These are phyloP conservation scores for Irpex rosettiformis DNA, from an alignment of 1,284 basidiomycete genomes.

Conservation along the genomic window DNA sequence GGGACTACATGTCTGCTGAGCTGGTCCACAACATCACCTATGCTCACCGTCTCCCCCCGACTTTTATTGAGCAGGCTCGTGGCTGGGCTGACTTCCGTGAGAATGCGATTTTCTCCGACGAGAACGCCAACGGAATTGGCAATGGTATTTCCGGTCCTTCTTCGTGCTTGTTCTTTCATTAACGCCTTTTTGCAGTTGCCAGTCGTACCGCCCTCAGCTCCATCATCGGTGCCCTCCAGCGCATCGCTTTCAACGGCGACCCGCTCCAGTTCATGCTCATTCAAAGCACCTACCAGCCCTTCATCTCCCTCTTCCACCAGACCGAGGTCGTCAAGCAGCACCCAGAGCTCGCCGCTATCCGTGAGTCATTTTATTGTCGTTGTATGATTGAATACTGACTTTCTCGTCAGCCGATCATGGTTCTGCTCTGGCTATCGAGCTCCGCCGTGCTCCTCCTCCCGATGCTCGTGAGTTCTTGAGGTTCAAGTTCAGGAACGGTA, in stretches of 20 bases:
- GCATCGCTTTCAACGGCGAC: slow-evolving; percentile 74
- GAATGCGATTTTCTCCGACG: slow-evolving; percentile 68
- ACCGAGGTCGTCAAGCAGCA: slow-evolving; percentile 55
- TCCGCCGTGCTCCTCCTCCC: slow-evolving; percentile 69
- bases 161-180: not conserved
- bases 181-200: slow-evolving; percentile 49
- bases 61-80: slow-evolving; percentile 65
- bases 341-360: slow-evolving; percentile 61
- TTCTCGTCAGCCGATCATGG: slow-evolving; percentile 64
- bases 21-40: slow-evolving; percentile 78
- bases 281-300: slow-evolving; percentile 83
- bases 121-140: slow-evolving; percentile 60
- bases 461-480: slow-evolving; percentile 76
- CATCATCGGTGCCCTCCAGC: slow-evolving; percentile 65
- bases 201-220: slow-evolving; percentile 74
- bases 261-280: slow-evolving; percentile 75
- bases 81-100: slow-evolving; percentile 78
- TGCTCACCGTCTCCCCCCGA: slow-evolving; percentile 67
- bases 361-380: slow-evolving; percentile 37
- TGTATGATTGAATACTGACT: slow-evolving; percentile 4
- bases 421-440: slow-evolving; percentile 75
- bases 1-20: slow-evolving; percentile 74
- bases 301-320: slow-evolving; percentile 84
- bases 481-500: slow-evolving; percentile 85
- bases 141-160: slow-evolving; percentile 48